These are phyloP conservation scores for Tetrapisispora fleetii DNA, from an alignment of 805 yeast genomes.

Conservation along the genomic window DNA sequence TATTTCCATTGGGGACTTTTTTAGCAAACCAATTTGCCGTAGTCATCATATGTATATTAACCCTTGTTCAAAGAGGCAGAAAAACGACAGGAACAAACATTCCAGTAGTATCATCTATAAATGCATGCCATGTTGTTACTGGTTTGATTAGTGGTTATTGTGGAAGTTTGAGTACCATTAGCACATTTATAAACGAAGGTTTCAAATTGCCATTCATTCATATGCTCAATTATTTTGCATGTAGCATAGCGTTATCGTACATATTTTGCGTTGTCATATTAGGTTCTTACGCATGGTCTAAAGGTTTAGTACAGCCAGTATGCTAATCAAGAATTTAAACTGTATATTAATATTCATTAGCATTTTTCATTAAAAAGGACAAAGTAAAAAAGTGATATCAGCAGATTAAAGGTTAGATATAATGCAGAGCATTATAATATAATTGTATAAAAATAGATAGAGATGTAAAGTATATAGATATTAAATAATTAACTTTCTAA, in stretches of 20 bases:
- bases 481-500: background rate
- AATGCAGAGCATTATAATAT: background rate
- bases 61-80: slow-evolving; percentile 34
- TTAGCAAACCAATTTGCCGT: slow-evolving; percentile 38
- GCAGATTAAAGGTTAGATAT: background rate
- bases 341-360: background rate
- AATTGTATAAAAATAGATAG: background rate
- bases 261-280: slow-evolving; percentile 43
- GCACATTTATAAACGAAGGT: slow-evolving; percentile 69
- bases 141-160: slow-evolving; percentile 60
- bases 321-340: slow-evolving; percentile 5
- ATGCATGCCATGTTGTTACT: slow-evolving; percentile 41
- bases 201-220: slow-evolving; percentile 28
- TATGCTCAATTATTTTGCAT: slow-evolving; percentile 42
- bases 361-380: background rate
- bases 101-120: slow-evolving; percentile 25
- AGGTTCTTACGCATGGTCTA: slow-evolving; percentile 68
- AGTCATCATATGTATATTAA: slow-evolving; percentile 13
- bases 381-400: background rate
- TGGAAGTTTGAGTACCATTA: slow-evolving; percentile 64
- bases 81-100: slow-evolving; percentile 4
- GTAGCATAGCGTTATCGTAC: slow-evolving; percentile 41
- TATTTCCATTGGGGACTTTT: slow-evolving; percentile 51
- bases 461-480: background rate
- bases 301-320: slow-evolving; percentile 16